Evolutionary conservation across 2,329 filamentous ascomycete genomes (phyloP).

Genomic region (Fusarium sp.): DNA sequence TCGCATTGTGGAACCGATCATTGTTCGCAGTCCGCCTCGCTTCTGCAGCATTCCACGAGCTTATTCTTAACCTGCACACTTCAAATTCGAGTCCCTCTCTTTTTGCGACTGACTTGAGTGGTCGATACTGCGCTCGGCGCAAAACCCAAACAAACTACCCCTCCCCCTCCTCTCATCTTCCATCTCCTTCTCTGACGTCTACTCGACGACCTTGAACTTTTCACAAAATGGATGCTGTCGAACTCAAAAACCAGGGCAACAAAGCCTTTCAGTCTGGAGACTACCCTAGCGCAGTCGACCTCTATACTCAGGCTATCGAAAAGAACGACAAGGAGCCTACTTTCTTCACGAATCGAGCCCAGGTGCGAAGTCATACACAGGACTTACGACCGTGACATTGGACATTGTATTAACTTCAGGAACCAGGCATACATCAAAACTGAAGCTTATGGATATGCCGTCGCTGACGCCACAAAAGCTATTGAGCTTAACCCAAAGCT

Average conservation of each 20-base stretch:
- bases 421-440: slow-evolving; percentile 90
- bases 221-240: slow-evolving; percentile 73
- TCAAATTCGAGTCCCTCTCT: background rate
- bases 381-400: slow-evolving; percentile 23
- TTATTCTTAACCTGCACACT: slow-evolving; percentile 6
- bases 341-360: slow-evolving; percentile 94
- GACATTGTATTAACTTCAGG: slow-evolving; percentile 43
- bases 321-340: slow-evolving; percentile 85
- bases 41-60: slow-evolving; percentile 20
- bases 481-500: slow-evolving; percentile 89
- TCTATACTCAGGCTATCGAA: slow-evolving; percentile 89
- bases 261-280: slow-evolving; percentile 90
- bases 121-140: slow-evolving; percentile 39
- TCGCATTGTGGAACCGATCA: slow-evolving; percentile 41
- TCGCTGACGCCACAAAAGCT: slow-evolving; percentile 89
- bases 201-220: slow-evolving; percentile 44
- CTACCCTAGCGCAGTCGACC: slow-evolving; percentile 83
- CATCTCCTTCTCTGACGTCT: slow-evolving; percentile 13
- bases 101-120: slow-evolving; percentile 25
- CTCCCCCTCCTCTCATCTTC: slow-evolving; percentile 28
- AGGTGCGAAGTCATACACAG: slow-evolving; percentile 68
- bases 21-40: slow-evolving; percentile 27
- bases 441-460: slow-evolving; percentile 93
- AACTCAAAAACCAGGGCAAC: slow-evolving; percentile 94
- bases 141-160: slow-evolving; percentile 32